Evolutionary conservation across 306 rosid species (phyloP), one percentile per base, ranked within the genome.

Genomic region (Pterocarpus macrocarpus): DNA sequence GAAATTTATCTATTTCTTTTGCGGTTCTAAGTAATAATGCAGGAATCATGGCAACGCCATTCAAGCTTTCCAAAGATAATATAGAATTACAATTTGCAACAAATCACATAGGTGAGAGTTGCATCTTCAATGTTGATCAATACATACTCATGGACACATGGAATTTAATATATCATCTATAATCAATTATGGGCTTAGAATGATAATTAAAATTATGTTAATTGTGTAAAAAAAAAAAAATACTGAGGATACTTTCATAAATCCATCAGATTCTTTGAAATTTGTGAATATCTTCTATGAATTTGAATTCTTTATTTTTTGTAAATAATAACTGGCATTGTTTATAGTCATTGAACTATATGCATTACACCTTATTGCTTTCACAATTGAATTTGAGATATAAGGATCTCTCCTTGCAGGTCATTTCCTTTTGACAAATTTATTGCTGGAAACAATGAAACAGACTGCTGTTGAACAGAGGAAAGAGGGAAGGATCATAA

Each of bases 1-100:
- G 41, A 67, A 58, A 47, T 2, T 16, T 53, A 50, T 69, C 13
- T 80, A 36, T 32, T 78, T 67, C 43, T 52, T 66, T 57, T 73
- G 4, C 5, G 28, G 11, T 75, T 69, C 70, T 74, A 86, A 90
- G 98, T 82, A 94, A 94, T 75, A 91, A 93, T 86, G 93, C 97
- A 83, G 97, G 97, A 86, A 77, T 90, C 57, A 90, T 91, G 96
- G 94, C 94, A 49, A 83, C 89, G 22, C 92, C 93, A 4, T 93
- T 88, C 86, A 66, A 36, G 82, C 94, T 90, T 82, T 93, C 97
- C 61, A 86, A 86, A 74, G 97, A 93, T 82, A 86, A 86, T 41
- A 87, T 90, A 80, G 98, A 93, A 79, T 83, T 90, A 77, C 94
- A 91, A 63, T 90, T 93, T 81, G 98, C 94, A 3, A 93, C 94